Conservation (phyloP, 768 basidiomycete genomes). For the Trametes cubensis region DNA sequence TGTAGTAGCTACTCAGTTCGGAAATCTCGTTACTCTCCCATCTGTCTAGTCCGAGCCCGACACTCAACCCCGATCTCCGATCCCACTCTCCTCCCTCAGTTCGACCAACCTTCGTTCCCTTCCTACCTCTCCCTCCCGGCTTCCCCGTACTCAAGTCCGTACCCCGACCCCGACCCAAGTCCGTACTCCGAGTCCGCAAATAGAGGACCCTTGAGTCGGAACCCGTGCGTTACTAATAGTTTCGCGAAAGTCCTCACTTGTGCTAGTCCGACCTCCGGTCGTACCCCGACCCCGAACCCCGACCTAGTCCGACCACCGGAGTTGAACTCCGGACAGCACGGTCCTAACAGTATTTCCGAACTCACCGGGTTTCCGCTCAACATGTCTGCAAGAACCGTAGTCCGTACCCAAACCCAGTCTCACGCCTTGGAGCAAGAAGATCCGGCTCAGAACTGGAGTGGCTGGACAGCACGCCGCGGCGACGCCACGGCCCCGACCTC, state of each 20-base stretch:
- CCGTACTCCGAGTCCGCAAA: not conserved
- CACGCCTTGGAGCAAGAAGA: too few relatives aligned
- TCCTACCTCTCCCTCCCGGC: not conserved
- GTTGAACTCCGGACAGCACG: not conserved
- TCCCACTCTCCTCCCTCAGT: too few relatives aligned
- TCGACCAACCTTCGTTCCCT: not conserved
- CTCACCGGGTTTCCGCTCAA: too few relatives aligned
- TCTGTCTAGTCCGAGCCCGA: too few relatives aligned
- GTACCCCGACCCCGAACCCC: not conserved
- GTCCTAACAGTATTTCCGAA: not conserved
- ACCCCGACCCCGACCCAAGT: not conserved
- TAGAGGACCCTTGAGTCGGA: not conserved
- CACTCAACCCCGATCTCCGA: not conserved
- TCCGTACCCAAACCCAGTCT: too few relatives aligned
- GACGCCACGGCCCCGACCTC: too few relatives aligned
- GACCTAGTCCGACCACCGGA: not conserved
- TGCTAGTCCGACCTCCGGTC: not conserved
- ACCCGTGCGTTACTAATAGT: not conserved
- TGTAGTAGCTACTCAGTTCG: not conserved
- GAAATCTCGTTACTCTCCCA: not conserved
- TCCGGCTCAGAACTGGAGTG: too few relatives aligned
- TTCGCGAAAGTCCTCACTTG: not conserved
- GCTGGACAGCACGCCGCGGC: too few relatives aligned
- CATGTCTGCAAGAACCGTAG: too few relatives aligned
- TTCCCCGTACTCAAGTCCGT: too few relatives aligned